Base-by-base conservation (phyloP, 2,329 filamentous ascomycete genomes). In the Alternaria brassicicola region DNA sequence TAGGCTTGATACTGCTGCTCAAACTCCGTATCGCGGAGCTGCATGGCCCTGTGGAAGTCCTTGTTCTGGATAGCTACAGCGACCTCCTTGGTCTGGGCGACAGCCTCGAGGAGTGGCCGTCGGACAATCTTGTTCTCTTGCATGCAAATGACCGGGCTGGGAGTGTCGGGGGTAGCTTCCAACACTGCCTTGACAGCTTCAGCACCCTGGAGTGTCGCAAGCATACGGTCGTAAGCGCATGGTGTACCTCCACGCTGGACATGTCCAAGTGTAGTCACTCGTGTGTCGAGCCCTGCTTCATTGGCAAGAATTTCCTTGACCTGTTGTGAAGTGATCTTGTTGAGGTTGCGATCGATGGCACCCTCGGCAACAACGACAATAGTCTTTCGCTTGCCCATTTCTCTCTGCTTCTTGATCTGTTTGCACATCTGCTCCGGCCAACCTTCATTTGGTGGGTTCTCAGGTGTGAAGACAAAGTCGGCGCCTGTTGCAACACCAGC, bases 351-450 rank as follows among this genome's bases (percentile, higher is more conserved):
- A 43, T 76, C 74, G n/a, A 74, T 72, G 39, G 95, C 95, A 66
- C 95, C 95, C 80, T 99, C 95, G 51, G 95, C 95, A 51, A 99
- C 90, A 70, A 99, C 97, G 71, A 99, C 94, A 70, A 98, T 98
- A 1, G 95, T 98, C 83, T 97, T 96, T 71, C 95, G 87, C 85
- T 98, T 99, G 73, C 95, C 95, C 73, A 92, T 85, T 62, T 85
- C 83, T 65, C 95, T 89, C 80, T 98, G 95, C 88, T 95, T 75
- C 62, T 69, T 63, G 53, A 65, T 57, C 58, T 70, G 64, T 71
- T 57, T 70, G 62, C 68, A 66, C 63, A 72, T 72, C 21, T 71
- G 66, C 31, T 64, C 86, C 76, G 90, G 88, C 95, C 95, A 99
- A 71, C 94, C 90, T 62, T 91, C 88, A 59, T 88, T 85, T 43